Percentiles rank a stretch among this genome's conserved stretches.
Conservation (phyloP, 2,329 filamentous ascomycete species). For the Alternaria novae-zelandiae region DNA sequence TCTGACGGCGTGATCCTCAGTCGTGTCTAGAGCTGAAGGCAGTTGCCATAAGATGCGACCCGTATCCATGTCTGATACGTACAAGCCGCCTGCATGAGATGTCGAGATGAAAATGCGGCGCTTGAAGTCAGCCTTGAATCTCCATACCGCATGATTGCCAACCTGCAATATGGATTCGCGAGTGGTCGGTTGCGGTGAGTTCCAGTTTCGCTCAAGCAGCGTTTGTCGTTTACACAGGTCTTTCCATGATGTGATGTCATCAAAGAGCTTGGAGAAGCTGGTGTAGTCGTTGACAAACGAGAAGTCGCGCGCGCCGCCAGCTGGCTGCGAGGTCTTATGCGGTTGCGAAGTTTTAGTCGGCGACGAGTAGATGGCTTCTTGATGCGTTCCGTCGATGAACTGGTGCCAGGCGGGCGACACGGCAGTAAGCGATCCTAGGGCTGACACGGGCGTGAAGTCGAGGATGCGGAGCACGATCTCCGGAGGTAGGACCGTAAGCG, state of each 20-base stretch:
- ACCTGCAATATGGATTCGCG: constrained; percentile 9
- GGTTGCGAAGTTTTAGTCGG: constrained; percentile 4
- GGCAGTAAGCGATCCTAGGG: constrained; percentile 1
- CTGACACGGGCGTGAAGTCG: constrained; percentile 9
- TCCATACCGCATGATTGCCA: constrained; percentile 5
- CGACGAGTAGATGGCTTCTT: constrained; percentile 7
- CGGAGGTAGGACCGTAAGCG: constrained; percentile 10
- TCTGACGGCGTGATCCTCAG: not conserved
- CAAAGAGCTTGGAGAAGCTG: constrained; percentile 12
- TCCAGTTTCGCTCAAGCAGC: constrained; percentile 4
- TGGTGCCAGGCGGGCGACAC: constrained; percentile 10
- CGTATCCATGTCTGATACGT: constrained; percentile 8
- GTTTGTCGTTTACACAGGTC: constrained; percentile 6
- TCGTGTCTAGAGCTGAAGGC: constrained; percentile 3
- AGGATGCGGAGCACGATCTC: constrained; percentile 15
- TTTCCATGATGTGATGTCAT: constrained; percentile 9
- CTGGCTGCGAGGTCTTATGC: not conserved
- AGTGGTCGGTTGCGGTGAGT: not conserved
- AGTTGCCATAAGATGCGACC: constrained; percentile 3
- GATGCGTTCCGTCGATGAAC: constrained; percentile 10
- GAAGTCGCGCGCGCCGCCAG: constrained; percentile 1
- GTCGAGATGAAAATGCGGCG: constrained; percentile 13
- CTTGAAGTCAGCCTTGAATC: constrained; percentile 13
- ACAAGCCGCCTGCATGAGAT: constrained; percentile 7
- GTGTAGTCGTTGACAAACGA: constrained; percentile 1